Base-by-base conservation (phyloP, 768 basidiomycete species). In the Tulasnella calospora region DNA sequence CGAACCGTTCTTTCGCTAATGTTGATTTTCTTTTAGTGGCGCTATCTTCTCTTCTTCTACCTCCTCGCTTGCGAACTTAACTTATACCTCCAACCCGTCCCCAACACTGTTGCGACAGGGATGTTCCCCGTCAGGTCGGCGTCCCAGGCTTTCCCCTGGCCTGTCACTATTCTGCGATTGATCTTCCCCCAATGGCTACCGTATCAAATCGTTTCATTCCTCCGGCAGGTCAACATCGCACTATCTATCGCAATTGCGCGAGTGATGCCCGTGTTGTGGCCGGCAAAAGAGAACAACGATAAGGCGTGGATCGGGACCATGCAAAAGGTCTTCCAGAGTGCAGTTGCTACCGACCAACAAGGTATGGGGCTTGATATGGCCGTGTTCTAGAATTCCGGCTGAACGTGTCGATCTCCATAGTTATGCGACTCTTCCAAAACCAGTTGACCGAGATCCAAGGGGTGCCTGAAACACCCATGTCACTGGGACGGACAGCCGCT, bases 161-260 rank as follows among this genome's bases (percentile, higher is more conserved):
- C 79, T 55, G 74, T 33, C 61, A 83, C 80, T 36, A 46, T 90
- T 40, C 81, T 89, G 12, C 82, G 84, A 61, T 75, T 80, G 38
- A 30, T 88, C 51, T 91, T 93, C 84, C 93, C 93, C 0, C 84
- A 86, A 9, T 88, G 92, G 17, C 88, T 92, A 1, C 87, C 89
- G 1, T 92, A 91, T 83, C 94, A 96, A 82, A 92, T 95, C 83
- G 88, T 94, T 79, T 85, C 89, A 47, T 89, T 94, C 83, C 86
- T 95, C 51, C 94, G 93, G 81, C 90, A 94, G 80, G 82, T 93
- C 36, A 94, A 93, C 83, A 84, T 94, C 81, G 91, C 93, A 83
- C 82, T 91, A 78, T 92, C 89, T 40, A 87, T 94, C 51, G 93
- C 92, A 0, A 87, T 94, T 13, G 89, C 88, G 21, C 87, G 91